Percentiles rank a stretch among this genome's conserved stretches.
Conservation (phyloP, 257 asterid species). For the Voacanga thouarsii region DNA sequence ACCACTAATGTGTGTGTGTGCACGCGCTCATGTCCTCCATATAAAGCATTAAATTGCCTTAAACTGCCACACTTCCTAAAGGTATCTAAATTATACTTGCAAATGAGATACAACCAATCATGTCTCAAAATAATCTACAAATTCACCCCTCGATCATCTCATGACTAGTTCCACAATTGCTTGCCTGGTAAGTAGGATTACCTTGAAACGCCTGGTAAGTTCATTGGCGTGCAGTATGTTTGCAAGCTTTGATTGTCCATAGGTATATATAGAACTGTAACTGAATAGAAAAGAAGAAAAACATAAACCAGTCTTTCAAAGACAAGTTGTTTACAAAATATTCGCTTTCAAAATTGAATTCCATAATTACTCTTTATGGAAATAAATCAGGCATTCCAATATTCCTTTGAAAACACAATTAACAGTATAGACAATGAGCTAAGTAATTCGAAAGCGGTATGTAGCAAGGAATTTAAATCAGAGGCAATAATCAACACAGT, state of each 20-base stretch:
- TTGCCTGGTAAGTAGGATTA: constrained; percentile 14
- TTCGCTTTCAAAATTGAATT: too few relatives aligned
- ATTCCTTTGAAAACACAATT: neutral
- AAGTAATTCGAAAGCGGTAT: neutral
- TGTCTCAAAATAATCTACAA: neutral
- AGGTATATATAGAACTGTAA: constrained; percentile 44
- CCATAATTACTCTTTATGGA: neutral
- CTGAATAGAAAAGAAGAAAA: constrained; percentile 22
- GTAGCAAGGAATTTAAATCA: neutral
- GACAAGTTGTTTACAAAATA: neutral
- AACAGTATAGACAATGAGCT: neutral
- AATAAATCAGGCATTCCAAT: neutral
- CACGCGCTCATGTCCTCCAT: too few relatives aligned
- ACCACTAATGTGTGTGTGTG: too few relatives aligned
- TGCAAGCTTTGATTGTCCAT: constrained; percentile 76
- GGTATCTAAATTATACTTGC: neutral
- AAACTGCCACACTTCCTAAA: neutral
- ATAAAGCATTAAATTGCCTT: neutral
- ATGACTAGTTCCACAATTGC: neutral
- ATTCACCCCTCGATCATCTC: neutral
- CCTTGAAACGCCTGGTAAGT: constrained; percentile 55
- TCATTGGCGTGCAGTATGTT: constrained; percentile 67
- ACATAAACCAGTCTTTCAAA: neutral
- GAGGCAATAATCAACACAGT: neutral
- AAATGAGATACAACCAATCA: neutral